phyloP scores from a whole-genome alignment of 2,329 filamentous ascomycete genomes.

The Aquanectria penicillioides region DNA sequence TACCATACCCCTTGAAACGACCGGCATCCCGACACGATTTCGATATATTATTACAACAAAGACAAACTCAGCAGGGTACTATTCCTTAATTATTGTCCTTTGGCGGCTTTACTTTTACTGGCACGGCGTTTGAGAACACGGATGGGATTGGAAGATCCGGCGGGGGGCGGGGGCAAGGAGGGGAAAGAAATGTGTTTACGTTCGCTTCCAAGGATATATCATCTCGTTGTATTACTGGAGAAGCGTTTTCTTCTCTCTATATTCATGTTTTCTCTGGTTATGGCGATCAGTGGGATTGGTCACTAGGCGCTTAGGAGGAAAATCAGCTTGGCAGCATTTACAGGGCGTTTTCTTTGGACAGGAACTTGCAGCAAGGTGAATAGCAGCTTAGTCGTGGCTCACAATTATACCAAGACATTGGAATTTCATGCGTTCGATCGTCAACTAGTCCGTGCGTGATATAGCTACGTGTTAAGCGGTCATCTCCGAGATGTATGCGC shows the following conservation, averaged over 20 bases:
- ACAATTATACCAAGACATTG: conserved; percentile 38
- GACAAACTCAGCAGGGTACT: conserved; percentile 7
- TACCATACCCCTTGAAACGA: conserved; percentile 23
- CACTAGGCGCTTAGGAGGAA: conserved; percentile 16
- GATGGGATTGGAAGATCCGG: conserved; percentile 18
- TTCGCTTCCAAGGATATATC: conserved; percentile 31
- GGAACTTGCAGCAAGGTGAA: conserved; percentile 10
- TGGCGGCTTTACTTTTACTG: conserved; percentile 24
- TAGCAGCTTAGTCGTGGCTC: conserved; percentile 28
- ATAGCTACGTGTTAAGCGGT: conserved; percentile 27
- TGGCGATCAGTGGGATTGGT: conserved; percentile 3
- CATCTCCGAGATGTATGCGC: conserved; percentile 27
- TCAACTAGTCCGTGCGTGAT: conserved; percentile 27
- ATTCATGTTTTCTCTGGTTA: conserved; percentile 3
- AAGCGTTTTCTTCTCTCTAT: conserved; percentile 2
- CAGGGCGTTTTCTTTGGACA: conserved; percentile 20
- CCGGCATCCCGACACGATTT: conserved; percentile 25
- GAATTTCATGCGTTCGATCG: conserved; percentile 29
- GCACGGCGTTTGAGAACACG: conserved; percentile 35
- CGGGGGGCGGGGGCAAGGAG: conserved; percentile 10
- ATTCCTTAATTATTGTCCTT: conserved; percentile 15
- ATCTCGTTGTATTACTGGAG: conserved; percentile 32
- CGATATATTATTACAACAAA: conserved; percentile 19
- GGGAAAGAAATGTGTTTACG: conserved; percentile 26
- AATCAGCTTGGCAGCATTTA: conserved; percentile 24